Base-by-base conservation (phyloP, 495 filamentous ascomycete genomes). In the Rostrohypoxylon terebratum region DNA sequence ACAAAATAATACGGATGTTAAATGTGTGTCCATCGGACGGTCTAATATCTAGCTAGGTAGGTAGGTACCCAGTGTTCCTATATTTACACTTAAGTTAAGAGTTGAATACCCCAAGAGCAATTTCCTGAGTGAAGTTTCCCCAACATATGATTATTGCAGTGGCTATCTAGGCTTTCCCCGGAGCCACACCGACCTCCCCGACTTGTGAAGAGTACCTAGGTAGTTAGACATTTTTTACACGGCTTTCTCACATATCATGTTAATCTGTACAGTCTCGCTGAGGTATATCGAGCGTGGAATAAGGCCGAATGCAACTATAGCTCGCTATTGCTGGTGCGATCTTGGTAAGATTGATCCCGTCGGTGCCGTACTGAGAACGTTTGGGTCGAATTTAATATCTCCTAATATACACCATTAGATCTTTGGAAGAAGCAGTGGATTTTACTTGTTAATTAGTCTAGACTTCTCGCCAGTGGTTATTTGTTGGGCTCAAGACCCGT, bases 261-360 rank as follows among this genome's bases (percentile, higher is more conserved):
- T 55, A 55, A 55, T 55, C 14, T 53, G 48, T 25, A 7, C 18
- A 31, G 9, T 55, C 25, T 20, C 10, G n/a, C 11, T 10, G 20
- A 55, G 4, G 7, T 20, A 16, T 20, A 55, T n/a, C 3, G 51
- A n/a, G 14, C 11, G 7, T 55, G 51, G 11, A 55, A n/a, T 36
- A 55, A 36, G 31, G 51, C 51, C 51, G 51, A 55, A 36, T 55
- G 16, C 51, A 36, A 55, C 51, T 20, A 28, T 33, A 31, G 50
- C 16, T 55, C 31, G 28, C 51, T 31, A 36, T 28, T 13, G 10
- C 11, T n/a, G n/a, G 2, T 55, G 9, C 3, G n/a, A 20, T 36
- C 0, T 36, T 55, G 28, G 51, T n/a, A 36, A 16, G 16, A 31
- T 36, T 55, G 5, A 20, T 55, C 16, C 34, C 31, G n/a, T 14